These are phyloP conservation scores for Picochlorum sp. DNA, from an alignment of 139 green algal species.

Conservation along the genomic window DNA sequence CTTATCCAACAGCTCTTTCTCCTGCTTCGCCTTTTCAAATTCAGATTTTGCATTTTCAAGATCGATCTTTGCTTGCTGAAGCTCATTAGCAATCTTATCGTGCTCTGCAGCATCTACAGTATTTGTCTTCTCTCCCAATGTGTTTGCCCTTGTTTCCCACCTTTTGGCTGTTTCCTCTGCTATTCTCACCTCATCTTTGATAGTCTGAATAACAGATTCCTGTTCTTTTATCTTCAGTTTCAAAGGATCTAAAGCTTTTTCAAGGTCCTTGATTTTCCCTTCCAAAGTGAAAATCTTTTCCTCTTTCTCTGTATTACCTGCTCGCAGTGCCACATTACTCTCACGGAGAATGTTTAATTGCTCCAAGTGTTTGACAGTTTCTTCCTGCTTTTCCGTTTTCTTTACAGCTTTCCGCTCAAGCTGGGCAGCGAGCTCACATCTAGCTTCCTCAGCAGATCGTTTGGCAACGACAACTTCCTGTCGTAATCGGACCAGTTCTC, in stretches of 20 bases:
- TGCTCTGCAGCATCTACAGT: constrained; percentile 34
- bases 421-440: constrained; percentile 17
- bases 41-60: neutral
- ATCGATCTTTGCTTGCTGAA: constrained; percentile 5
- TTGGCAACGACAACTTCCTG: constrained; percentile 7
- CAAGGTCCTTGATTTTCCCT: neutral
- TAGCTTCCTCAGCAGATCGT: constrained; percentile 23
- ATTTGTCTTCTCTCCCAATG: constrained; percentile 38
- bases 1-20: neutral
- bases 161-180: constrained; percentile 12
- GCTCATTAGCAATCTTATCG: constrained; percentile 22
- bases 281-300: neutral
- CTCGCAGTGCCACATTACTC: constrained; percentile 33
- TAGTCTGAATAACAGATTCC: constrained; percentile 9
- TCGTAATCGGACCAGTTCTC: constrained; percentile 25
- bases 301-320: constrained; percentile 3
- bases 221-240: constrained; percentile 5
- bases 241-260: constrained; percentile 11
- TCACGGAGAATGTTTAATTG: constrained; percentile 40
- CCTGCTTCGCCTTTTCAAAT: neutral
- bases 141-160: constrained; percentile 30
- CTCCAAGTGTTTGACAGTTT: constrained; percentile 19
- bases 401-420: constrained; percentile 9
- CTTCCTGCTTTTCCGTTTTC: constrained; percentile 21
- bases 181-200: constrained; percentile 11